Evolutionary conservation across 176 grass and related monocot genomes (phyloP), one percentile per base, ranked within the genome.

Genomic region (Aegilops umbellulata): DNA sequence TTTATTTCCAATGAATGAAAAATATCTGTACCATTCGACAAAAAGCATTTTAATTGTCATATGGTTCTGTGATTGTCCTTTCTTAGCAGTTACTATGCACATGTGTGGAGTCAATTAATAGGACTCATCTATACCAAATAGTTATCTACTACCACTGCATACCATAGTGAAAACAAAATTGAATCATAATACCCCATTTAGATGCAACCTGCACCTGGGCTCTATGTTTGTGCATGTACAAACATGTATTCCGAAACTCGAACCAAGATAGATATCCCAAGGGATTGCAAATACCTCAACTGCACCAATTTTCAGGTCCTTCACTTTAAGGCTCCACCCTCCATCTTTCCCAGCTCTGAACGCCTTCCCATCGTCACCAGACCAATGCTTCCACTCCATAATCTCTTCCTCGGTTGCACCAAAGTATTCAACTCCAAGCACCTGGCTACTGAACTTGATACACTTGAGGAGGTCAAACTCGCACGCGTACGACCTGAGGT

Each of bases 401-500:
- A 94, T 83, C 69, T 98, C 90, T 83, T 90, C 92, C 89, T 91
- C 86, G 1, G 80, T 41, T 3, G 79, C 58, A 41, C 94, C 97
- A 27, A 95, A 60, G 81, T 89, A 95, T 60, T 95, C 90, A 27
- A 98, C 80, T 8, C 79, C 90, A n/a, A 95, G 78, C 36, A 94
- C 97, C 85, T 74, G 88, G 41, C 81, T 92, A 13, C 77, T 82
- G 88, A 98, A 98, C 87, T 62, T 94, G 89, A 98, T 89, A 68
- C 67, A 85, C 67, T 70, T 90, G 19, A 92, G 65, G 38, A 98
- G 86, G 34, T 85, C 86, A 73, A 94, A 95, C 71, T 82, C 46
- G 77, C 61, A 24, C 2, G 90, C 90, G 38, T 98, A 98, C 38
- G 80, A 88, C 76, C 69, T 78, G 16, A 98, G 25, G 66, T 98